phyloP scores from a whole-genome alignment of 23 red algal species.

The Gracilaria domingensis region DNA sequence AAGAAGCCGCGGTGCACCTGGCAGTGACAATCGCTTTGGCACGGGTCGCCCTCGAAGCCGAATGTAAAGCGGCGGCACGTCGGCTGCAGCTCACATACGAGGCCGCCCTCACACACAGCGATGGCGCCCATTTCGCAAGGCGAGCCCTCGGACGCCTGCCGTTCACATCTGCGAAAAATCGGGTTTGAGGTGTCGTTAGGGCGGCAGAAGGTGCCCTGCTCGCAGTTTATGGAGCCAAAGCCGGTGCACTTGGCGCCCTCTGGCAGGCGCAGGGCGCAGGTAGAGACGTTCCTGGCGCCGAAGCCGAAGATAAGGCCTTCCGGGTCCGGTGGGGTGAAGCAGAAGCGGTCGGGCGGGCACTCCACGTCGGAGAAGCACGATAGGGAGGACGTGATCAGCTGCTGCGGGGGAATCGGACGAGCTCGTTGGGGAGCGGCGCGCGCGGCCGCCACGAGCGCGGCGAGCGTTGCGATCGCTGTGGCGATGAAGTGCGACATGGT shows the following conservation, averaged over 20 bases:
- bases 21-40: background rate
- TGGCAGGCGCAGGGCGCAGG: background rate
- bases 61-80: background rate
- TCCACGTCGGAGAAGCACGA: background rate
- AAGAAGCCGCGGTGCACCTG: background rate
- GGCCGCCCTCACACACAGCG: background rate
- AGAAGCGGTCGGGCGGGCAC: background rate
- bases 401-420: no score
- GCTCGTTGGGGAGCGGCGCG: no score
- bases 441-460: no score
- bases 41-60: constrained; percentile 15
- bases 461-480: no score
- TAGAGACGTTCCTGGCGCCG: background rate
- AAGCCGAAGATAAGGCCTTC: background rate
- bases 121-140: background rate
- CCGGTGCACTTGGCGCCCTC: background rate
- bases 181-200: background rate
- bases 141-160: background rate
- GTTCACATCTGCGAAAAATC: background rate
- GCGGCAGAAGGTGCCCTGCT: background rate
- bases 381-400: background rate
- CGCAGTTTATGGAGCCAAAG: background rate
- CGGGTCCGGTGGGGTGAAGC: background rate
- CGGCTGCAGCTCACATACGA: background rate
- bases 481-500: no score